phyloP scores from a whole-genome alignment of 2,329 filamentous ascomycete species.

The Aschersonia sp. region DNA sequence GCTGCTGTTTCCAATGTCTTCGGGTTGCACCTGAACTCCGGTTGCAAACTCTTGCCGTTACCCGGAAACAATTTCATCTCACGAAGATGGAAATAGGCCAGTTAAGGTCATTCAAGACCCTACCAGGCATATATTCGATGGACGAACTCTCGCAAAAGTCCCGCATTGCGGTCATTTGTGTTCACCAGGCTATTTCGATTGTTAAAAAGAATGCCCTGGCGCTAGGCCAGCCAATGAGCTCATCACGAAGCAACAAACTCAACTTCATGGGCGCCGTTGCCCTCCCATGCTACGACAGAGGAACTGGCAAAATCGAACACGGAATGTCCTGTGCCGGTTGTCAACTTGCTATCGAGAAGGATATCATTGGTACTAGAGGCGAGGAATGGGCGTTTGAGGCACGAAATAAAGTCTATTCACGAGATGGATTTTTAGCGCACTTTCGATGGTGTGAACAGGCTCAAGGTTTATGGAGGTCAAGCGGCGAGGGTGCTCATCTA shows the following conservation, averaged over 20 bases:
- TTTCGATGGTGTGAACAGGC: constrained; percentile 19
- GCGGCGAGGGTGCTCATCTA: background rate
- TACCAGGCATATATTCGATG: constrained; percentile 7
- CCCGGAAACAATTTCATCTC: constrained; percentile 9
- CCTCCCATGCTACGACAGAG: constrained; percentile 13
- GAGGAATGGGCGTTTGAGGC: constrained; percentile 7
- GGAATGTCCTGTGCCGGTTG: constrained; percentile 18
- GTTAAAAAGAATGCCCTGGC: constrained; percentile 4
- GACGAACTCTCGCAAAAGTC: constrained; percentile 7
- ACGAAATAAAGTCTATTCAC: constrained; percentile 14
- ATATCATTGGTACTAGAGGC: constrained; percentile 1
- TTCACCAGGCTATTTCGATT: constrained; percentile 8
- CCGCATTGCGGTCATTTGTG: constrained; percentile 8
- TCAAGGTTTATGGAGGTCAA: constrained; percentile 14
- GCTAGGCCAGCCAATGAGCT: constrained; percentile 5
- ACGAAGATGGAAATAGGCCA: constrained; percentile 6
- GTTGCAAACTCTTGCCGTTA: constrained; percentile 8
- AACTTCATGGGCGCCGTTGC: constrained; percentile 8
- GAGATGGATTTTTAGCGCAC: constrained; percentile 15
- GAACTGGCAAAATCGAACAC: constrained; percentile 11
- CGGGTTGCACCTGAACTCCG: constrained; percentile 8
- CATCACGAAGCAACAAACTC: constrained; percentile 7
- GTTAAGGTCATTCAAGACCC: constrained; percentile 13
- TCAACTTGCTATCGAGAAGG: constrained; percentile 9
- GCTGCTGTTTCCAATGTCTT: constrained; percentile 15